Evolutionary conservation across 306 rosid genomes (phyloP), one percentile per base, ranked within the genome.

Genomic region (Corylus americana): DNA sequence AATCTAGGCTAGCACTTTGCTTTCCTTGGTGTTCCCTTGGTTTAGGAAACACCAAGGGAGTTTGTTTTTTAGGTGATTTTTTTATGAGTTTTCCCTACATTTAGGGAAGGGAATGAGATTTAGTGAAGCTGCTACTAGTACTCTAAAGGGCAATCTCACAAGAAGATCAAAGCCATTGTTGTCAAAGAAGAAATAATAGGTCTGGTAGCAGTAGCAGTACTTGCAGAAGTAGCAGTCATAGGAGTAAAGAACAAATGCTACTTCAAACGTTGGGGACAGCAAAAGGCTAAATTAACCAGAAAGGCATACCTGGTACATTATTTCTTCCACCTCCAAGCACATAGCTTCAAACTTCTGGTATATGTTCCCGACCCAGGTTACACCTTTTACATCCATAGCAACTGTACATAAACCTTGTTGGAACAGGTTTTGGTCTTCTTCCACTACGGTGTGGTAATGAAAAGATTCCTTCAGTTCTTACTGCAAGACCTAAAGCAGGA

Each of bases 291-390:
- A 81, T 47, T 53, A n/a, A 50, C 0, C 12, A 55, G 58, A 79
- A 81, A 79, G 50, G 59, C 83, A 66, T 87, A 91, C 98, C 98
- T 91, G 89, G 47, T 89, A 82, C 78, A 90, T 79, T 59, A 86
- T 39, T 63, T 90, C 98, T 82, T 92, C 97, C 62, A 88, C 93
- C 77, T 95, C 98, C 77, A 92, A 78, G 88, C 89, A 91, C 92
- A 91, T 90, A 79, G 88, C 79, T 86, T 91, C 97, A 53, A 95
- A 90, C 78, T 89, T 92, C 81, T 90, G 88, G 74, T 86, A 92
- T 31, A 90, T 74, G 76, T 88, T 78, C 77, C 93, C 96, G 68
- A 89, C 88, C 98, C 96, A 92, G 55, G 91, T 82, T 82, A 92
- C 87, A 73, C 92, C 93, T 79, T 92, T 88, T 61, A 35, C 84